Evolutionary conservation across 768 basidiomycete genomes (phyloP).

Genomic region (Serpula lacrymans): DNA sequence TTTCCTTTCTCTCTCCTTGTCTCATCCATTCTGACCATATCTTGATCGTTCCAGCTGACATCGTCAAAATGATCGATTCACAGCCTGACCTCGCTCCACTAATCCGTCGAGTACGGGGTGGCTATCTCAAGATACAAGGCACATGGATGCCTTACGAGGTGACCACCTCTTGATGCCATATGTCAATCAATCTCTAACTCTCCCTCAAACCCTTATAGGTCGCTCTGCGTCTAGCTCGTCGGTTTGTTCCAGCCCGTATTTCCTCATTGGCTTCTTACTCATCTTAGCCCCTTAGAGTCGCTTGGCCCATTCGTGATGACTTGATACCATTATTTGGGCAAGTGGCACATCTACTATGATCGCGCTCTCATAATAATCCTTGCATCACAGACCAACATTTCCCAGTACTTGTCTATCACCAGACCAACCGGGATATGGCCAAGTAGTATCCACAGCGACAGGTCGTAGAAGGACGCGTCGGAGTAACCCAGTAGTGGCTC

Average conservation of each 20-base stretch:
- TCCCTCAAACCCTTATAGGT: constrained; percentile 43
- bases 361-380: constrained; percentile 15
- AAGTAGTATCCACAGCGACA: constrained; percentile 62
- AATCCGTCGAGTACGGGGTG: constrained; percentile 80
- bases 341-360: constrained; percentile 14
- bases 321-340: constrained; percentile 88
- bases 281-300: constrained; percentile 52
- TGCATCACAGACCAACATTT: constrained; percentile 63
- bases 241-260: constrained; percentile 44
- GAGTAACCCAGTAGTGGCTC: constrained; percentile 37
- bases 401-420: constrained; percentile 81
- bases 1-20: constrained; percentile 9
- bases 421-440: constrained; percentile 84
- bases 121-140: constrained; percentile 89
- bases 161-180: constrained; percentile 16
- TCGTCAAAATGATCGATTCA: constrained; percentile 90
- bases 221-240: constrained; percentile 72
- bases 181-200: constrained; percentile 7
- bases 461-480: constrained; percentile 62
- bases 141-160: constrained; percentile 95
- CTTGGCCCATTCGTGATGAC: constrained; percentile 85
- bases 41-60: constrained; percentile 58
- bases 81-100: constrained; percentile 83
- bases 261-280: constrained; percentile 12
- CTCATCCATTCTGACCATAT: constrained; percentile 16